phyloP scores from a whole-genome alignment of 345 rosid species.

The Populus tremula region DNA sequence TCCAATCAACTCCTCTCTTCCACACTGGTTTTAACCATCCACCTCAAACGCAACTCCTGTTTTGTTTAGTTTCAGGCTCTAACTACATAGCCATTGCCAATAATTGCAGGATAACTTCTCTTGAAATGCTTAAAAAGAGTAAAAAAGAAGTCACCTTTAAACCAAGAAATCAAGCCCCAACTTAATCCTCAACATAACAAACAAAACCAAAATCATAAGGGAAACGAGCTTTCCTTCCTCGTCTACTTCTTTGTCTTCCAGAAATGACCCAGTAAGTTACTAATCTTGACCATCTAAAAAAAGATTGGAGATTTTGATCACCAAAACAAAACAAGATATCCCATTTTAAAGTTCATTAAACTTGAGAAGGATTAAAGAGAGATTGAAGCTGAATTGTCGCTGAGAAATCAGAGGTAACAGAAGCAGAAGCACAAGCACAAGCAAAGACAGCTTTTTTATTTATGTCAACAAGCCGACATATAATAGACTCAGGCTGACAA shows the following conservation, averaged over 20 bases:
- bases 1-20: slow-evolving; percentile 20
- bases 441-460: slow-evolving; percentile 42
- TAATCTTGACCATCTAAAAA: slow-evolving; percentile 7
- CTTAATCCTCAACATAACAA: not conserved
- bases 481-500: slow-evolving; percentile 36
- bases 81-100: slow-evolving; percentile 21
- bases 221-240: not conserved
- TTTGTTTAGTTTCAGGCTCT: slow-evolving; percentile 9
- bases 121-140: not conserved
- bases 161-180: slow-evolving; percentile 18
- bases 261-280: not conserved
- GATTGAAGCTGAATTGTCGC: slow-evolving; percentile 59
- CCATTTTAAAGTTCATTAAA: not conserved
- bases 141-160: slow-evolving; percentile 1
- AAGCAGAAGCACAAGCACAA: slow-evolving; percentile 45
- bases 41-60: not conserved
- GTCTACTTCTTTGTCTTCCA: not conserved
- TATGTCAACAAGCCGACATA: slow-evolving; percentile 71
- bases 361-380: slow-evolving; percentile 30
- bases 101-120: slow-evolving; percentile 19
- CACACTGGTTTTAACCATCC: slow-evolving; percentile 2
- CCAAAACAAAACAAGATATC: not conserved
- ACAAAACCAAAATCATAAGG: not conserved
- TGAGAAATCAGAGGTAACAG: slow-evolving; percentile 63
- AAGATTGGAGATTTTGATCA: not conserved